phyloP scores from a whole-genome alignment of 1,139 yeast genomes.

The Torulaspora pretoriensis region DNA sequence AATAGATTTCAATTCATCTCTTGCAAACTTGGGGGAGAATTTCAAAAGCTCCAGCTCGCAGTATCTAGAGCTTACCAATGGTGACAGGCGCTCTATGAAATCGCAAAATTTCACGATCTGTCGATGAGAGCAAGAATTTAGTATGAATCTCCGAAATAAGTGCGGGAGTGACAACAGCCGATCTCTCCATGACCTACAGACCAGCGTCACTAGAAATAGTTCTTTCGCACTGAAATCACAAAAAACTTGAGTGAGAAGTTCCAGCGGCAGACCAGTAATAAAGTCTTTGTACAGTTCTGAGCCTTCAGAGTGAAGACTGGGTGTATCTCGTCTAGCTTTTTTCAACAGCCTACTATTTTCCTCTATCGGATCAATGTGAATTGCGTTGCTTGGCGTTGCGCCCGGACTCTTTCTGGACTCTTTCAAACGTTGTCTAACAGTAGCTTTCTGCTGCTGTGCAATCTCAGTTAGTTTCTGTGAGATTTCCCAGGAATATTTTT shows the following conservation, averaged over 20 bases:
- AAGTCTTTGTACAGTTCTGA: slow-evolving; percentile 18
- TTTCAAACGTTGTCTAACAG: slow-evolving; percentile 10
- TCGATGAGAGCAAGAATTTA: slow-evolving; percentile 17
- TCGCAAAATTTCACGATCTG: slow-evolving; percentile 17
- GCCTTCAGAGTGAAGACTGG: neutral
- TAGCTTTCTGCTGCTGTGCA: slow-evolving; percentile 15
- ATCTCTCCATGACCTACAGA: slow-evolving; percentile 26
- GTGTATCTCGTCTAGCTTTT: slow-evolving; percentile 3
- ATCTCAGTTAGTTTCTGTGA: slow-evolving; percentile 24
- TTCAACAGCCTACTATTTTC: slow-evolving; percentile 13
- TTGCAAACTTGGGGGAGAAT: slow-evolving; percentile 21
- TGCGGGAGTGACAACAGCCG: slow-evolving; percentile 19
- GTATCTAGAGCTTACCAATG: neutral
- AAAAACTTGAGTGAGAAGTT: slow-evolving; percentile 24
- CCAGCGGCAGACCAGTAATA: slow-evolving; percentile 25
- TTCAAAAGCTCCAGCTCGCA: slow-evolving; percentile 14
- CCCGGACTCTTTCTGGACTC: neutral
- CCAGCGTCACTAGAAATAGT: slow-evolving; percentile 18
- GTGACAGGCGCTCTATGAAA: slow-evolving; percentile 16
- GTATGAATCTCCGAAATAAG: slow-evolving; percentile 20
- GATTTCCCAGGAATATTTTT: slow-evolving; percentile 23
- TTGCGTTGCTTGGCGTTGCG: slow-evolving; percentile 10
- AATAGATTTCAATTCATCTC: slow-evolving; percentile 26
- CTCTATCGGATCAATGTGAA: slow-evolving; percentile 24
- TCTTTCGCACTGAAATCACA: slow-evolving; percentile 21